Conservation (phyloP, 306 rosid species). For the Trifolium repens region DNA sequence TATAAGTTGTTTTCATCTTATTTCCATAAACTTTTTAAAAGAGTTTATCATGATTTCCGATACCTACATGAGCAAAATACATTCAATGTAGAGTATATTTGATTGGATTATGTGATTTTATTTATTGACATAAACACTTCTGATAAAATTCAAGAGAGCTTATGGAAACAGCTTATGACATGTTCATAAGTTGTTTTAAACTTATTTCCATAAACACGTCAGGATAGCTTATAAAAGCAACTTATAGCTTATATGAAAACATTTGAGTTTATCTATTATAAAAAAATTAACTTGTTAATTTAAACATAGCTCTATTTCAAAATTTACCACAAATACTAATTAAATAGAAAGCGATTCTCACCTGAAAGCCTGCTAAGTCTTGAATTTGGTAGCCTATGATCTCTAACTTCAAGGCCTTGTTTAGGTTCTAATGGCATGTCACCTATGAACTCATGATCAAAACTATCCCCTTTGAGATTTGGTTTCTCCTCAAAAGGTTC, state of each 20-base stretch:
- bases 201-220: background rate
- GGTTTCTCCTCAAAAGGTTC: slow-evolving; percentile 83
- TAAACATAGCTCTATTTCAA: no score
- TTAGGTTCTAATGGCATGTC: slow-evolving; percentile 42
- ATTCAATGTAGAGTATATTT: background rate
- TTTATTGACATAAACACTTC: background rate
- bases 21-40: background rate
- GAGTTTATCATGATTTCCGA: background rate
- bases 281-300: no score
- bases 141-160: background rate
- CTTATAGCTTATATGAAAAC: no score
- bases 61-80: background rate
- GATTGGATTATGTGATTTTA: background rate
- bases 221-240: no score
- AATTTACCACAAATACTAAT: no score
- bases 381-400: slow-evolving; percentile 34
- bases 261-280: no score
- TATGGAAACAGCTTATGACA: background rate
- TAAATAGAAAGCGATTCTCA: slow-evolving; percentile 23
- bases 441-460: slow-evolving; percentile 63
- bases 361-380: slow-evolving; percentile 54
- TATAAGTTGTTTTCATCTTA: background rate
- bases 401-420: slow-evolving; percentile 7
- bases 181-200: no score
- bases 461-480: slow-evolving; percentile 63